A percentile compares a stretch with the other conserved stretches of the same genome.
phyloP scores from a whole-genome alignment of 1,284 basidiomycete species.

The Uromyces viciae-fabae region DNA sequence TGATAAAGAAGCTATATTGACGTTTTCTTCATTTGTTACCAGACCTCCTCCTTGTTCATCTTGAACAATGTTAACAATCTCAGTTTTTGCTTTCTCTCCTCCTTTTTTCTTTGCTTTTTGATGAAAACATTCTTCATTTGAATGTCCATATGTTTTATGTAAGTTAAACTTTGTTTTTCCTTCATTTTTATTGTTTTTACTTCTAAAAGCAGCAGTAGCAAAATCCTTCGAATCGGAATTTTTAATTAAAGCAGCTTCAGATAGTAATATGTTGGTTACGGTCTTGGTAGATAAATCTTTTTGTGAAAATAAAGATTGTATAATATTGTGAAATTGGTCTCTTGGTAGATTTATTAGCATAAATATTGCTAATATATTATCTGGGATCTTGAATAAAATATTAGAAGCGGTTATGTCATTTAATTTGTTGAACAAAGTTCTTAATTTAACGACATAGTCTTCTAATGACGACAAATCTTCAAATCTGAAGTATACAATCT shows the following conservation, averaged over 20 bases:
- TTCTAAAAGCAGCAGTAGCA: neutral
- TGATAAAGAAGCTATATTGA: neutral
- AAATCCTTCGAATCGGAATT: neutral
- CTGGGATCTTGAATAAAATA: neutral
- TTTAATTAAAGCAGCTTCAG: neutral
- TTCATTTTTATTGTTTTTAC: neutral
- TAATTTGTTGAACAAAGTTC: neutral
- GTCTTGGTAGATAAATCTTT: neutral
- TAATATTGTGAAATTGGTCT: neutral
- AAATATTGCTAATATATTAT: neutral
- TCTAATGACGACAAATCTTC: neutral
- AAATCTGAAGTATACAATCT: neutral
- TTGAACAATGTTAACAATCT: too few species aligned
- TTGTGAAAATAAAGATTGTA: neutral
- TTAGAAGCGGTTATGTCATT: neutral
- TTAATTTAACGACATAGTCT: neutral
- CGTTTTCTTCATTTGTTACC: neutral
- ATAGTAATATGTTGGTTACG: neutral
- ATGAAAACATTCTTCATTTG: neutral
- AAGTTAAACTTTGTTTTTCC: too few species aligned
- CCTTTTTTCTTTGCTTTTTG: neutral
- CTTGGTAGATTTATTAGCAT: neutral
- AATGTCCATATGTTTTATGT: neutral
- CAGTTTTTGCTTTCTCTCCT: too few species aligned
- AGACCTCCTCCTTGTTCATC: neutral